Conservation (phyloP, 306 rosid species). For the Ziziphus jujuba region DNA sequence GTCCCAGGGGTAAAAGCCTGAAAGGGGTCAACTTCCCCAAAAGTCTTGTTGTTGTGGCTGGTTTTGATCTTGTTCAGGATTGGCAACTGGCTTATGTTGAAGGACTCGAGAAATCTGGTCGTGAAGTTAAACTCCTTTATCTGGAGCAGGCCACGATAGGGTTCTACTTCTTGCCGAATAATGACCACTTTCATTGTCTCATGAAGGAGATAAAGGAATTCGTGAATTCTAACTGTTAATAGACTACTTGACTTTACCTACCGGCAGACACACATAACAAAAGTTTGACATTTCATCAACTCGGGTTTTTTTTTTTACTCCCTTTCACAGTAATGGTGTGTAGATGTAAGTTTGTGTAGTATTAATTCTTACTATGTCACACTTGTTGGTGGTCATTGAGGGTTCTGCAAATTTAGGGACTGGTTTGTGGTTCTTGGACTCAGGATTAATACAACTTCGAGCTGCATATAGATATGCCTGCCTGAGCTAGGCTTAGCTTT, state of each 20-base stretch:
- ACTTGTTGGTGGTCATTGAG: slow-evolving; percentile 46
- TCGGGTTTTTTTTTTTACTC: slow-evolving; percentile 28
- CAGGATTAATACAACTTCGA: neutral
- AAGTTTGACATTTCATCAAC: slow-evolving; percentile 59
- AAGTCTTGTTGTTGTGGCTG: slow-evolving; percentile 85
- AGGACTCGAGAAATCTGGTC: slow-evolving; percentile 59
- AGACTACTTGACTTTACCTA: slow-evolving; percentile 52
- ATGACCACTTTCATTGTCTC: slow-evolving; percentile 66
- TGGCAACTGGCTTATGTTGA: slow-evolving; percentile 83
- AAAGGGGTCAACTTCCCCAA: slow-evolving; percentile 64
- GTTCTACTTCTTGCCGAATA: slow-evolving; percentile 93
- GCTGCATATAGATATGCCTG: neutral
- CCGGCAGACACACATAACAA: slow-evolving; percentile 56
- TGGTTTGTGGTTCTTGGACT: slow-evolving; percentile 16
- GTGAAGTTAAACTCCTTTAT: slow-evolving; percentile 61
- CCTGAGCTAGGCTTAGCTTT: slow-evolving; percentile 24
- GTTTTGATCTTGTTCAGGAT: slow-evolving; percentile 86
- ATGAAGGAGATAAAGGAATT: slow-evolving; percentile 73
- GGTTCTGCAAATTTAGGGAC: slow-evolving; percentile 33
- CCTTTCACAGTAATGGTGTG: slow-evolving; percentile 52
- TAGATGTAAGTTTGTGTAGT: slow-evolving; percentile 58
- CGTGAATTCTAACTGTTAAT: slow-evolving; percentile 60
- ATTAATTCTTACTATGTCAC: slow-evolving; percentile 36
- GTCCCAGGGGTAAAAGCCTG: slow-evolving; percentile 59
- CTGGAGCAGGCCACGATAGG: slow-evolving; percentile 82